Conservation (phyloP, 164 flowering plant species). For the Chimonanthus praecox region DNA sequence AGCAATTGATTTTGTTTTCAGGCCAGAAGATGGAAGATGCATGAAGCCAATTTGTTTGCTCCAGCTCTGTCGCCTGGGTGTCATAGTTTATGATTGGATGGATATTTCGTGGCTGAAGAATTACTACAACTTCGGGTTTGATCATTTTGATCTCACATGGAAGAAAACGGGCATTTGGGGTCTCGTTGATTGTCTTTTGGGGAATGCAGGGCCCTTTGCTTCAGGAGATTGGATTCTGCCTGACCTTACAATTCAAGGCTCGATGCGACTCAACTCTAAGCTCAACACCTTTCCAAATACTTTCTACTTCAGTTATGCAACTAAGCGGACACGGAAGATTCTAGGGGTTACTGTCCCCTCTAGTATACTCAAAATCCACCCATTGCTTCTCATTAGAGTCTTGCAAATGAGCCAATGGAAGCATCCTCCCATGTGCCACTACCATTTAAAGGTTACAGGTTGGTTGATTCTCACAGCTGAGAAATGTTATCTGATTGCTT, state of each 20-base stretch:
- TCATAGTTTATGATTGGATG: conserved; percentile 81
- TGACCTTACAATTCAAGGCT: conserved; percentile 88
- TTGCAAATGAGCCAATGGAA: conserved; percentile 91
- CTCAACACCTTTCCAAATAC: conserved; percentile 82
- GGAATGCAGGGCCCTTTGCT: conserved; percentile 87
- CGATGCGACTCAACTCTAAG: conserved; percentile 50
- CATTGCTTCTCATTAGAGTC: conserved; percentile 72
- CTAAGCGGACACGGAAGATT: conserved; percentile 64
- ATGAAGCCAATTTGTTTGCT: conserved; percentile 73
- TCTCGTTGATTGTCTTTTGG: conserved; percentile 69
- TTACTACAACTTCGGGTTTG: conserved; percentile 91
- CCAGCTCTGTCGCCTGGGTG: conserved; percentile 83
- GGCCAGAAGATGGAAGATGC: conserved; percentile 81
- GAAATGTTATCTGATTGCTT: neutral
- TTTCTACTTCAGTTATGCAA: conserved; percentile 93
- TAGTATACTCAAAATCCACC: conserved; percentile 66
- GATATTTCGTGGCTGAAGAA: conserved; percentile 75
- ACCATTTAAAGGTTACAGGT: conserved; percentile 97
- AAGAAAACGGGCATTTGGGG: conserved; percentile 72
- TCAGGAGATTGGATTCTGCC: conserved; percentile 98
- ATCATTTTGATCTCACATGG: conserved; percentile 86
- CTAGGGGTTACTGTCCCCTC: conserved; percentile 82
- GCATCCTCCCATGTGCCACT: conserved; percentile 65
- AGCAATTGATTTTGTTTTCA: conserved; percentile 14
- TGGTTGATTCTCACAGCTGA: neutral